Evolutionary conservation across 345 rosid species (phyloP), one percentile per base, ranked within the genome.

Genomic region (Gynandropsis gynandra): DNA sequence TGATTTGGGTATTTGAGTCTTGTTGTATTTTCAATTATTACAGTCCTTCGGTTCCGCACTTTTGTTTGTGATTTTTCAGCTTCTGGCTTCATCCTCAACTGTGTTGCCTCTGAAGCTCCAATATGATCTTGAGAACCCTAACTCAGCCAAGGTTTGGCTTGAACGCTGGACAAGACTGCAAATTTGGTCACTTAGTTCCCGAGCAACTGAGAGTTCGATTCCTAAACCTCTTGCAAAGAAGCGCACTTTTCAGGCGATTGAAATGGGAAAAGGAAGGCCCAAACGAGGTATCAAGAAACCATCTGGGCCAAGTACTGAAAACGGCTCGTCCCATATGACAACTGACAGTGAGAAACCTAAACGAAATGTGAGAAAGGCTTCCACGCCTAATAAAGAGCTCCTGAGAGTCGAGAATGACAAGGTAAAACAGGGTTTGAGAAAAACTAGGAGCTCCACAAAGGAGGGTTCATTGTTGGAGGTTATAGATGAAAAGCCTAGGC

Each of bases 91-190:
- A 3, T 65, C 78, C 12, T 70, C 72, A 51, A 41, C 63, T 41
- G 49, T 56, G 35, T 38, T 39, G 44, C 83, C 92, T 57, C 74
- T 79, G 42, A 61, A 37, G 61, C 66, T 79, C 38, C 78, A 75
- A n/a, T 79, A 74, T 58, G 68, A 52, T 57, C 65, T 62, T 10
- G 80, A 69, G 51, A 80, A 85, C 51, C 76, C 82, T 37, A 85
- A 89, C 68, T 77, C 79, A 7, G 68, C 74, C 20, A 50, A 53
- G 69, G 71, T 69, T 46, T 89, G 97, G 97, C 74, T 82, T 58
- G 75, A 63, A 57, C 82, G 92, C 43, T 89, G 97, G 95, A 75
- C 88, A 17, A 66, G 37, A 4, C 72, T 74, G 58, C 70, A 38
- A 45, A 76, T 79, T 58, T 82, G 85, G 92, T 69, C 58, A 56